A percentile compares a stretch with the other conserved stretches of the same genome.
Evolutionary conservation across 176 grass and related monocot genomes (phyloP).

Genomic region (Triticum timopheevii): DNA sequence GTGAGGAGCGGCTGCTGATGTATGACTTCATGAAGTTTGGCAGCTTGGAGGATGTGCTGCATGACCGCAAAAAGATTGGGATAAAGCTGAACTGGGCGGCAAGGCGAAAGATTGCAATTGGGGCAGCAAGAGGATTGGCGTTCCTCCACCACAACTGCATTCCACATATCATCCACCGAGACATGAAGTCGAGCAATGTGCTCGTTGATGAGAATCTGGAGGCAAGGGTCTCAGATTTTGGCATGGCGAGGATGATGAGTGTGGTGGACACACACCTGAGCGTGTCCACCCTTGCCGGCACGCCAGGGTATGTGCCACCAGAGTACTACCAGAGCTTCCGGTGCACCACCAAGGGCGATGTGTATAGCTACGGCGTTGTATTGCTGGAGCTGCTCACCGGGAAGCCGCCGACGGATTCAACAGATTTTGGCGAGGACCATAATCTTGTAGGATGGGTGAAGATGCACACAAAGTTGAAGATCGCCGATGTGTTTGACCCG

Average conservation of each 20-base stretch:
- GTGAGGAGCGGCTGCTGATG: conserved; percentile 75
- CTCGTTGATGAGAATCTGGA: conserved; percentile 83
- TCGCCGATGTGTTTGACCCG: conserved; percentile 80
- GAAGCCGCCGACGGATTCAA: conserved; percentile 60
- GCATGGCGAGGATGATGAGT: conserved; percentile 83
- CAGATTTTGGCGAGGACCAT: conserved; percentile 83
- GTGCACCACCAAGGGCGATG: conserved; percentile 90
- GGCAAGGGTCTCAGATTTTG: conserved; percentile 94
- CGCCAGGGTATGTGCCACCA: conserved; percentile 91
- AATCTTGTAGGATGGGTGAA: conserved; percentile 97
- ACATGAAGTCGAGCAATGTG: conserved; percentile 99
- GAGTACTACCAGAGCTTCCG: conserved; percentile 98
- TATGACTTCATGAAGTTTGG: conserved; percentile 96
- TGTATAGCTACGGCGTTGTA: conserved; percentile 94
- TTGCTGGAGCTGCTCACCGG: conserved; percentile 93
- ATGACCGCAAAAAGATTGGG: conserved; percentile 61
- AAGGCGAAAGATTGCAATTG: conserved; percentile 74
- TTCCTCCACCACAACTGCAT: conserved; percentile 98
- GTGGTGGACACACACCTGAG: conserved; percentile 88
- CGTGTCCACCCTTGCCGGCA: conserved; percentile 91
- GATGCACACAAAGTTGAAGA: conserved; percentile 59
- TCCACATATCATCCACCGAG: conserved; percentile 90
- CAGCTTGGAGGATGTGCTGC: conserved; percentile 90
- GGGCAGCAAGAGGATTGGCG: conserved; percentile 79
- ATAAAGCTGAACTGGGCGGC: conserved; percentile 67